phyloP scores from a whole-genome alignment of 768 basidiomycete genomes.

The Terana coerulea region DNA sequence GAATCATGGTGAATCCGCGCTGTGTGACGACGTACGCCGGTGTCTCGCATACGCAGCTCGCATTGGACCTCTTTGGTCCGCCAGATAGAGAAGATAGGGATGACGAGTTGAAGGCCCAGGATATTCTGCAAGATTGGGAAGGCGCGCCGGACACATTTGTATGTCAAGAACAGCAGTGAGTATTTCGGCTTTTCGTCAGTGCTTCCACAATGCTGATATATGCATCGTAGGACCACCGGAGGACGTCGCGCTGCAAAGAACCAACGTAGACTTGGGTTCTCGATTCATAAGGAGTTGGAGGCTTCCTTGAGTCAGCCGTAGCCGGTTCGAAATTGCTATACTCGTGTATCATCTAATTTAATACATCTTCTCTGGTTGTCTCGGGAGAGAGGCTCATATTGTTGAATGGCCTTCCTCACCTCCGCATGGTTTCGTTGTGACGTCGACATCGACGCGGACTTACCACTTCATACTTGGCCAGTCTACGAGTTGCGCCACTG shows the following conservation, averaged over 20 bases:
- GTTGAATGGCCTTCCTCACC: too few species aligned
- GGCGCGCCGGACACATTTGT: constrained; percentile 97
- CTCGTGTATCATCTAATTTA: background rate
- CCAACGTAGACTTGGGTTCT: constrained; percentile 79
- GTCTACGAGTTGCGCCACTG: too few species aligned
- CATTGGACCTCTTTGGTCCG: constrained; percentile 87
- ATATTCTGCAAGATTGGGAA: constrained; percentile 92
- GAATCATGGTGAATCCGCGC: constrained; percentile 93
- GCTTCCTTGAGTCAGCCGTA: constrained; percentile 2
- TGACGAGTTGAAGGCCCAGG: constrained; percentile 52
- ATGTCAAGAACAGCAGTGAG: constrained; percentile 90
- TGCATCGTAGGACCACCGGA: constrained; percentile 70
- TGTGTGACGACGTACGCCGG: constrained; percentile 99
- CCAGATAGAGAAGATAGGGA: constrained; percentile 37
- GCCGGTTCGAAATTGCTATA: background rate
- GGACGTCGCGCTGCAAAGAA: constrained; percentile 89
- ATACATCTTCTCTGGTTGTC: background rate
- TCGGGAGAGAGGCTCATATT: too few species aligned
- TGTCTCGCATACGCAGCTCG: constrained; percentile 92
- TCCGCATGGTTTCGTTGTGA: too few species aligned
- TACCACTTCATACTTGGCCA: too few species aligned
- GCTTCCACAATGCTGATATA: background rate
- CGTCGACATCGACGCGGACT: too few species aligned
- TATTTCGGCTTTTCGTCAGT: constrained; percentile 1
- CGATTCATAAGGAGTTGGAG: constrained; percentile 69